These are phyloP conservation scores for Isochrysis galbana DNA, from an alignment of 78 protist genomes.

Conservation along the genomic window DNA sequence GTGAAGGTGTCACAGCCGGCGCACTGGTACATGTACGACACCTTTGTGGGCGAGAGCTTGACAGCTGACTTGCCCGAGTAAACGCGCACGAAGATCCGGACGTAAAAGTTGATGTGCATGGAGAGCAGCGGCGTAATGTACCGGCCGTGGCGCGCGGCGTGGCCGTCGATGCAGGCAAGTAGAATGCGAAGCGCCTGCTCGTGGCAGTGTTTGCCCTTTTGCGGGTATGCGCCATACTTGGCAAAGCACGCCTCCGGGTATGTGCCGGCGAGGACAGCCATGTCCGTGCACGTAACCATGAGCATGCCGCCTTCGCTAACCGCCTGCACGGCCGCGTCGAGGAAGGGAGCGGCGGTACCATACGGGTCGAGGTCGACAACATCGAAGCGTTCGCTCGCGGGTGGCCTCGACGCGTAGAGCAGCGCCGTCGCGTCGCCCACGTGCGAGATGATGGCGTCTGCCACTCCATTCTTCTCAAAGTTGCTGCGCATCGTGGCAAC, in stretches of 20 bases:
- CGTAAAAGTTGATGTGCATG: slow-evolving; percentile 92
- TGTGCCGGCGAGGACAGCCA: slow-evolving; percentile 90
- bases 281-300: slow-evolving; percentile 95
- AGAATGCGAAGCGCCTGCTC: slow-evolving; percentile 90
- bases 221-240: slow-evolving; percentile 68
- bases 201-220: slow-evolving; percentile 74
- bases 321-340: slow-evolving; percentile 91
- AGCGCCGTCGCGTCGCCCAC: neutral
- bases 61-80: slow-evolving; percentile 15
- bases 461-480: slow-evolving; percentile 58
- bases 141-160: slow-evolving; percentile 73
- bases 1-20: slow-evolving; percentile 74
- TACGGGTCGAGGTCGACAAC: slow-evolving; percentile 98
- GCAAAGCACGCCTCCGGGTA: slow-evolving; percentile 75
- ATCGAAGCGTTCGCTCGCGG: neutral
- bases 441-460: neutral
- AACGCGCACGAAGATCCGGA: slow-evolving; percentile 90
- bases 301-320: slow-evolving; percentile 90
- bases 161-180: slow-evolving; percentile 61
- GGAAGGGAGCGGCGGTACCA: slow-evolving; percentile 94
- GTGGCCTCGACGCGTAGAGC: neutral
- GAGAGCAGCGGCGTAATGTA: slow-evolving; percentile 83
- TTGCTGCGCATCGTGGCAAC: slow-evolving; percentile 80
- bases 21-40: slow-evolving; percentile 72
- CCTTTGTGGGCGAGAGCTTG: slow-evolving; percentile 56